Evolutionary conservation across 2,329 filamentous ascomycete species (phyloP).

Genomic region (Rachicladosporium sp.): DNA sequence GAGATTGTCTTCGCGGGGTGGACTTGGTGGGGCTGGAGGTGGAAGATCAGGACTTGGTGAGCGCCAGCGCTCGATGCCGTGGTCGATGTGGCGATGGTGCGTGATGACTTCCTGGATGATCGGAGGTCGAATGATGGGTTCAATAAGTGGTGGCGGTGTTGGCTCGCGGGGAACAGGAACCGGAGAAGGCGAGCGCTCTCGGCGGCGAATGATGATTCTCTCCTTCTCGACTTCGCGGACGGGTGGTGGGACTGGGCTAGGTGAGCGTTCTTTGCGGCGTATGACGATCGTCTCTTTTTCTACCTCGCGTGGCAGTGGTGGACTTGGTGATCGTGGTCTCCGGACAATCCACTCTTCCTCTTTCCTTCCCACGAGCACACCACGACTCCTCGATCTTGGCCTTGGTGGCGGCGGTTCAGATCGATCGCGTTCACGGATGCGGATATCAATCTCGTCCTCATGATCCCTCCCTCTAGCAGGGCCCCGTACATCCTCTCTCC

Average conservation of each 20-base stretch:
- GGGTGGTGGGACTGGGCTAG: constrained; percentile 24
- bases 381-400: constrained; percentile 18
- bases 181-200: constrained; percentile 25
- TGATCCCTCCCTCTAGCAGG: no score
- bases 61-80: constrained; percentile 44
- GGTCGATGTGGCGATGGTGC: constrained; percentile 75
- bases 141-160: constrained; percentile 38
- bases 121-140: constrained; percentile 60
- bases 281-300: constrained; percentile 28
- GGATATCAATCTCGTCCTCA: constrained; percentile 60
- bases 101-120: constrained; percentile 85
- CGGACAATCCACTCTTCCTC: constrained; percentile 26
- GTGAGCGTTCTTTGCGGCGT: constrained; percentile 23
- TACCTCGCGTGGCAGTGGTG: constrained; percentile 20
- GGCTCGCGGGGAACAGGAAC: constrained; percentile 19
- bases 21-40: constrained; percentile 32
- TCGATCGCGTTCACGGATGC: constrained; percentile 42
- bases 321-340: constrained; percentile 24
- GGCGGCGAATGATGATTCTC: constrained; percentile 36
- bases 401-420: constrained; percentile 15
- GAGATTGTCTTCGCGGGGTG: constrained; percentile 41
- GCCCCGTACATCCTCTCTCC: constrained; percentile 10
- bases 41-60: constrained; percentile 32
- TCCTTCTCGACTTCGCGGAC: constrained; percentile 24
- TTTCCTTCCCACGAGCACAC: constrained; percentile 24